phyloP scores from a whole-genome alignment of 1,284 basidiomycete genomes.

The Trichosporon sp. region DNA sequence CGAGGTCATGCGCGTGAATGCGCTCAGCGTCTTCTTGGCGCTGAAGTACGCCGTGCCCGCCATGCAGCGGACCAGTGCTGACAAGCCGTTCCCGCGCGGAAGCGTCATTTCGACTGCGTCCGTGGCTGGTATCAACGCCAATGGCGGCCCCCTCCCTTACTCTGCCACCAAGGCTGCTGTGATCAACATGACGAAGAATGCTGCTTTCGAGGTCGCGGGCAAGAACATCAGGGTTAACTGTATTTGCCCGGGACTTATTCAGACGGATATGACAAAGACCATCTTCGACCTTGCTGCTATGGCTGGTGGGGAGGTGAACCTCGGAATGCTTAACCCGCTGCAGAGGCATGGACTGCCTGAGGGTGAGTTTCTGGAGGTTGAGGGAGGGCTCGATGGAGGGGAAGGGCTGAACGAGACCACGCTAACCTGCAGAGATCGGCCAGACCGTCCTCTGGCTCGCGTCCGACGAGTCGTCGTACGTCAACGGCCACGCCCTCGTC shows the following conservation, averaged over 20 bases:
- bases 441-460: slow-evolving; percentile 79
- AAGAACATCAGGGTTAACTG: slow-evolving; percentile 83
- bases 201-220: slow-evolving; percentile 71
- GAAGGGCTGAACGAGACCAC: too few species aligned
- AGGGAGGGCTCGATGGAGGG: too few species aligned
- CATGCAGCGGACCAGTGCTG: slow-evolving; percentile 65
- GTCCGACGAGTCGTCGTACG: slow-evolving; percentile 83
- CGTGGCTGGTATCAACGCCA: slow-evolving; percentile 80
- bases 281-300: slow-evolving; percentile 71
- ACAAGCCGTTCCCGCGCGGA: slow-evolving; percentile 65
- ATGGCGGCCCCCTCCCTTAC: slow-evolving; percentile 79
- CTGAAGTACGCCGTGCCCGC: slow-evolving; percentile 76
- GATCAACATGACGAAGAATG: slow-evolving; percentile 76
- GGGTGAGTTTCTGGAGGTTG: slow-evolving; percentile 22
- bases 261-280: slow-evolving; percentile 70
- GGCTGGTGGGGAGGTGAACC: slow-evolving; percentile 64
- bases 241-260: slow-evolving; percentile 81
- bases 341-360: slow-evolving; percentile 63
- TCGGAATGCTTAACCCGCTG: slow-evolving; percentile 81
- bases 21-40: slow-evolving; percentile 81
- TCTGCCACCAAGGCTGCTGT: slow-evolving; percentile 87
- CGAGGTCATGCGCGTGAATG: slow-evolving; percentile 72
- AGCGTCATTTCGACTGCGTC: slow-evolving; percentile 85
- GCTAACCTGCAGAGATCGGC: slow-evolving; percentile 63
- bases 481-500: slow-evolving; percentile 82